phyloP scores from a whole-genome alignment of 768 basidiomycete species.

The Podaxis sp. region DNA sequence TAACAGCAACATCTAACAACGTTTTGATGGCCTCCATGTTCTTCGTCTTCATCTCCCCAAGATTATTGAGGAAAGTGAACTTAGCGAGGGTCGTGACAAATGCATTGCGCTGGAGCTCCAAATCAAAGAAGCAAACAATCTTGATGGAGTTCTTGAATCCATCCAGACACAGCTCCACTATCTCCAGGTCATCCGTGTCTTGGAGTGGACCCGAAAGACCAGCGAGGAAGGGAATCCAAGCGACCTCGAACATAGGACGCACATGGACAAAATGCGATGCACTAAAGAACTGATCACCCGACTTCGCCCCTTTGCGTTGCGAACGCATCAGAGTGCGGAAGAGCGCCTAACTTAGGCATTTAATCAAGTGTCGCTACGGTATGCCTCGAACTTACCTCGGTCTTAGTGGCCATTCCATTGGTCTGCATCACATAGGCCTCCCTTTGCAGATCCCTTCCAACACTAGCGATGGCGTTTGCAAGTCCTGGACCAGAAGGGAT shows the following conservation, averaged over 20 bases:
- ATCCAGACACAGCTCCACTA: conserved; percentile 88
- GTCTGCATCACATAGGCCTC: conserved; percentile 96
- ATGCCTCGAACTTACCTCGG: conserved; percentile 57
- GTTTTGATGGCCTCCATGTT: conserved; percentile 99
- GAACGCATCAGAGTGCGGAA: conserved; percentile 91
- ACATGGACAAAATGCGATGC: conserved; percentile 97
- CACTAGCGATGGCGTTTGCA: conserved; percentile 77
- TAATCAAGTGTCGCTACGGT: background rate
- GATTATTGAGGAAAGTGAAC: conserved; percentile 96
- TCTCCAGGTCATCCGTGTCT: conserved; percentile 89
- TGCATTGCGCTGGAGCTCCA: conserved; percentile 97
- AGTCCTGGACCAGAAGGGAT: conserved; percentile 60
- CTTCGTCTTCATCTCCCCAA: conserved; percentile 98
- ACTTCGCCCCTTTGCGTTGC: conserved; percentile 79
- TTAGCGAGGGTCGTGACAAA: conserved; percentile 96
- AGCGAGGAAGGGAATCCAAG: conserved; percentile 97
- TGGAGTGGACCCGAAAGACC: conserved; percentile 93
- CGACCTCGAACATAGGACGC: conserved; percentile 98
- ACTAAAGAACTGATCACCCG: conserved; percentile 88
- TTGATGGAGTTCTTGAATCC: conserved; percentile 97
- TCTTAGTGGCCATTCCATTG: conserved; percentile 94
- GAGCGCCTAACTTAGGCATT: conserved; percentile 56
- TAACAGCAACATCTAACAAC: conserved; percentile 89
- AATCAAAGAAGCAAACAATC: conserved; percentile 94
- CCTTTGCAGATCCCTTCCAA: conserved; percentile 91